Evolutionary conservation across 2,329 filamentous ascomycete species (phyloP).

Genomic region (Talaromyces atroroseus): DNA sequence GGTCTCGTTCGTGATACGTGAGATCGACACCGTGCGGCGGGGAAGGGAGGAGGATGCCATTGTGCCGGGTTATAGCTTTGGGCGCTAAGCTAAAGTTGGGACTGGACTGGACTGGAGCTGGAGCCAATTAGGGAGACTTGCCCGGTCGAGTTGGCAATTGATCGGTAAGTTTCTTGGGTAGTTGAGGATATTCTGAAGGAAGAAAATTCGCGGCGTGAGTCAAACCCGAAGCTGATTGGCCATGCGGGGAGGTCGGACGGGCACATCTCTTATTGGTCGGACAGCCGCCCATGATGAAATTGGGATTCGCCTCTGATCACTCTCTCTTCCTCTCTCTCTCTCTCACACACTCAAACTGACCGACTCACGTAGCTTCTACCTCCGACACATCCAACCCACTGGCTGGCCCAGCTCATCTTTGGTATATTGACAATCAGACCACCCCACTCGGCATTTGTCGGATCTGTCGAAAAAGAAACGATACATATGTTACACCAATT

Average conservation of each 20-base stretch:
- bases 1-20: slow-evolving; percentile 95
- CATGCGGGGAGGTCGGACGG: neutral
- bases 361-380: neutral
- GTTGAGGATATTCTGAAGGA: neutral
- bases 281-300: slow-evolving; percentile 3
- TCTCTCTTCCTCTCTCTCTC: neutral
- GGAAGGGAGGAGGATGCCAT: slow-evolving; percentile 7
- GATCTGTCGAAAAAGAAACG: slow-evolving; percentile 1
- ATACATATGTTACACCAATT: neutral
- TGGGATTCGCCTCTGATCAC: neutral
- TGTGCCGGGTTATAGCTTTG: neutral
- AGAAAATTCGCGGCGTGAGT: neutral
- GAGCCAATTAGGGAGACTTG: neutral
- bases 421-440: neutral
- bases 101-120: neutral
- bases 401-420: neutral
- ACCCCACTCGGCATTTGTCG: neutral
- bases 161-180: neutral
- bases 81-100: neutral
- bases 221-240: slow-evolving; percentile 5
- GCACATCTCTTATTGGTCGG: slow-evolving; percentile 1
- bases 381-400: neutral
- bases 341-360: neutral
- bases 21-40: slow-evolving; percentile 66
- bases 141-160: neutral